phyloP scores from a whole-genome alignment of 225 moss, liverwort and hornwort genomes.

The Straminergon stramineum region DNA sequence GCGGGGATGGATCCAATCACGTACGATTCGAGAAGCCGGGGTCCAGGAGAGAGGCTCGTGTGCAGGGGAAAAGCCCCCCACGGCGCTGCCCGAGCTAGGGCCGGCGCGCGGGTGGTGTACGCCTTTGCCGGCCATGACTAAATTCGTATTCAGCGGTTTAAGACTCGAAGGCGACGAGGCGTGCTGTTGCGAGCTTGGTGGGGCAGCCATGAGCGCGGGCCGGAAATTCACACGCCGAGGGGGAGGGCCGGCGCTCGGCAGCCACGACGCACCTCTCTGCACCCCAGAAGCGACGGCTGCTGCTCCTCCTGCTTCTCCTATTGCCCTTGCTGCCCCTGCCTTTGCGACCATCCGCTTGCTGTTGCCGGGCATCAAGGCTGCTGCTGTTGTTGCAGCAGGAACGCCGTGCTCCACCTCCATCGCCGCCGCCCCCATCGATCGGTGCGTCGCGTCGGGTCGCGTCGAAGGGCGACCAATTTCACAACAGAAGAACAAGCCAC shows the following conservation, averaged over 20 bases:
- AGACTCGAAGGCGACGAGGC: not conserved
- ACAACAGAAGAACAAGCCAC: not conserved
- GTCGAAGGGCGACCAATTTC: not conserved
- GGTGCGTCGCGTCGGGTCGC: constrained; percentile 8
- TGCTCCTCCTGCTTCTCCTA: not conserved
- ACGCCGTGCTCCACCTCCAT: constrained; percentile 21
- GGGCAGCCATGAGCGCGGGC: constrained; percentile 11
- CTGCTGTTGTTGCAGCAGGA: not conserved
- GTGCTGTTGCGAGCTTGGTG: not conserved
- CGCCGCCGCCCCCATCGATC: constrained; percentile 39
- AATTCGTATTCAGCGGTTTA: not conserved
- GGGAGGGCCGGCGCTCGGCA: constrained; percentile 35
- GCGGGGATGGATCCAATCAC: not conserved
- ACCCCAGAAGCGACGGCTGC: not conserved
- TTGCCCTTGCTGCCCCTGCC: not conserved
- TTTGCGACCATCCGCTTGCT: constrained; percentile 15
- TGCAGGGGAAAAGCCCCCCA: not conserved
- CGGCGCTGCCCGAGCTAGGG: constrained; percentile 7
- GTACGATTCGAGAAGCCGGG: constrained; percentile 34
- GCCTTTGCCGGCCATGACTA: constrained; percentile 21
- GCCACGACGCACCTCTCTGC: constrained; percentile 42
- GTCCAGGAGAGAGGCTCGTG: constrained; percentile 36
- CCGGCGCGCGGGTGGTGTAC: not conserved
- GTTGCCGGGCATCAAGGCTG: not conserved
- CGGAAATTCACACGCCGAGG: constrained; percentile 47